Percentiles rank a stretch among this genome's conserved stretches.
Conservation (phyloP, 2,329 filamentous ascomycete genomes). For the Seiridium cupressi region DNA sequence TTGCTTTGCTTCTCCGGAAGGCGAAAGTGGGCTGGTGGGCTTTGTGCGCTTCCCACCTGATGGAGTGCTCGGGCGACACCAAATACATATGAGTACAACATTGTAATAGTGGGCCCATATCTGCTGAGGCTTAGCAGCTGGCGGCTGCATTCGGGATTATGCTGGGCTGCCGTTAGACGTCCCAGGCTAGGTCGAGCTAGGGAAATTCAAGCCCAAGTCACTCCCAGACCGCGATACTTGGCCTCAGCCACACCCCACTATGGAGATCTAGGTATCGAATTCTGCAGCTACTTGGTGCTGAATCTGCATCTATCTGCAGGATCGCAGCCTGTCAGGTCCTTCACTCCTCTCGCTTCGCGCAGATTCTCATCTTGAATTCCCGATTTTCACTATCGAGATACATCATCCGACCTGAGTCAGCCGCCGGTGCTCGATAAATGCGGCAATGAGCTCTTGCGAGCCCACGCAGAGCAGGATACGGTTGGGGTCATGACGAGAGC, state of each 20-base stretch:
- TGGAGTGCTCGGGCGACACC: background rate
- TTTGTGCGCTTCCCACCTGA: background rate
- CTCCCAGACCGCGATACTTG: background rate
- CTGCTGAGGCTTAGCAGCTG: background rate
- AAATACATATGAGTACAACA: background rate
- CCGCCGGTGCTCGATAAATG: background rate
- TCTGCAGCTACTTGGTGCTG: background rate
- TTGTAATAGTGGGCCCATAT: background rate
- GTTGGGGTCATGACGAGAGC: conserved; percentile 8
- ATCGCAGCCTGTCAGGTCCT: background rate
- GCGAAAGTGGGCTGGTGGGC: background rate
- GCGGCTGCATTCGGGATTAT: no score
- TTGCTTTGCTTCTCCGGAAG: background rate
- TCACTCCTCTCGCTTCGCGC: no score
- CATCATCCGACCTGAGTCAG: background rate
- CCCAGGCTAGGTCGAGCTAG: background rate
- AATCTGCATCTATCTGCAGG: background rate
- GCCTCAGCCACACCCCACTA: no score
- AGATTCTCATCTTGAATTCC: no score
- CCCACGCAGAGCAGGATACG: background rate
- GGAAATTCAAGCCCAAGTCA: background rate
- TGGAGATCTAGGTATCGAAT: background rate
- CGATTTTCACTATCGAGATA: background rate
- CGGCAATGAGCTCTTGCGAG: conserved; percentile 6
- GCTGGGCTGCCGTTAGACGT: no score